Evolutionary conservation across 208 protist species (phyloP).

Genomic region (Leishmania arabica): DNA sequence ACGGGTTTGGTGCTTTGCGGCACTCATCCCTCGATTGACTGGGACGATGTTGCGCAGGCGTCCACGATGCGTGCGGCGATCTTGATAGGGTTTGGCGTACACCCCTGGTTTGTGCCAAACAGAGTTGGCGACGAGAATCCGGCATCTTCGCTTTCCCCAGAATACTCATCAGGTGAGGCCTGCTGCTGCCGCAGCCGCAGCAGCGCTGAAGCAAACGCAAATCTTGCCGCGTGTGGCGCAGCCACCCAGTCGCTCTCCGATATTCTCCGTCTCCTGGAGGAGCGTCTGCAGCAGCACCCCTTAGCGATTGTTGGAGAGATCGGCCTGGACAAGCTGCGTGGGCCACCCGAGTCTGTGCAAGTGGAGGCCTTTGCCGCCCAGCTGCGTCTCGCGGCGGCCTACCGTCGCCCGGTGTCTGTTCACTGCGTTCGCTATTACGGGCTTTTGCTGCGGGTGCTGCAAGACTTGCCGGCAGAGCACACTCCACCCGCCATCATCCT

Average conservation of each 20-base stretch:
- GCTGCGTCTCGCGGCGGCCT: slow-evolving; percentile 57
- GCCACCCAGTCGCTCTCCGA: slow-evolving; percentile 12
- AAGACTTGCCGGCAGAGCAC: slow-evolving; percentile 38
- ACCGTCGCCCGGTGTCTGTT: slow-evolving; percentile 66
- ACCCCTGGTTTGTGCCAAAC: slow-evolving; percentile 75
- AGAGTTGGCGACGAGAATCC: background rate
- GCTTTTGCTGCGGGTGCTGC: slow-evolving; percentile 54
- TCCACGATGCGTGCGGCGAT: background rate
- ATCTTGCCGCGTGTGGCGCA: background rate
- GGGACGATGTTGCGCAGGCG: slow-evolving; percentile 28
- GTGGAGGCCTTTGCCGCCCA: slow-evolving; percentile 52
- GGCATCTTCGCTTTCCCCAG: background rate
- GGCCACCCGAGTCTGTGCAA: slow-evolving; percentile 46
- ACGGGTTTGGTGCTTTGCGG: slow-evolving; percentile 59
- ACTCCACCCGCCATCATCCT: slow-evolving; percentile 72
- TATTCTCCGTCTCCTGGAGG: slow-evolving; percentile 47
- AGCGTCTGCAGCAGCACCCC: slow-evolving; percentile 37
- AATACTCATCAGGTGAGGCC: background rate
- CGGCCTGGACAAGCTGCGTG: slow-evolving; percentile 83
- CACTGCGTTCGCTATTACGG: slow-evolving; percentile 86
- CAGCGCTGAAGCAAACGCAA: background rate
- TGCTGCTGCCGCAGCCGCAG: background rate
- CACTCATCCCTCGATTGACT: slow-evolving; percentile 77
- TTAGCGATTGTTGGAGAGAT: slow-evolving; percentile 82
- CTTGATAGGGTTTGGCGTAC: slow-evolving; percentile 68